Conservation (phyloP, 73 alveolate species). For the Symbiodinium natans region DNA sequence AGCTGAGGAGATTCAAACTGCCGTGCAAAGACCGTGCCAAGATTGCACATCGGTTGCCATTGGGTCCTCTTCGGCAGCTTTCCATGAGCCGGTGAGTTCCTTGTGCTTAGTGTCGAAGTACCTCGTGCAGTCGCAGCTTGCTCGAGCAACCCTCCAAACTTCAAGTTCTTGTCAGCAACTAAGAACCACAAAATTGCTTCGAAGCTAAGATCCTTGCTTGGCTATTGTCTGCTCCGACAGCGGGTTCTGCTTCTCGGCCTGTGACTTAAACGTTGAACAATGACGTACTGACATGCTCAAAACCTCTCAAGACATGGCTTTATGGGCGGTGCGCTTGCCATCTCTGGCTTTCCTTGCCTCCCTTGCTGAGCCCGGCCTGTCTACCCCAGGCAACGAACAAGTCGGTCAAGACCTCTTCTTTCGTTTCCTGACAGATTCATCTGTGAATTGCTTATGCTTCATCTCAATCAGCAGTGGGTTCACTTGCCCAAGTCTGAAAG, state of each 20-base stretch:
- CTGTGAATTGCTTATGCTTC: too few relatives aligned
- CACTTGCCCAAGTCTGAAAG: too few relatives aligned
- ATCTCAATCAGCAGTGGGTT: too few relatives aligned
- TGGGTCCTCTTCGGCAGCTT: constrained; percentile 74
- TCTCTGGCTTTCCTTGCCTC: constrained; percentile 28
- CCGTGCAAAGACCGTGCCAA: not conserved
- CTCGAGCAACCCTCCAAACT: too few relatives aligned
- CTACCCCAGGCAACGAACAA: constrained; percentile 92
- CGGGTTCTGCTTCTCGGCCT: constrained; percentile 84
- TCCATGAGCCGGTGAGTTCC: constrained; percentile 55
- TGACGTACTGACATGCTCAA: too few relatives aligned
- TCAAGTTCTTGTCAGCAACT: too few relatives aligned
- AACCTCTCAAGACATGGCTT: too few relatives aligned
- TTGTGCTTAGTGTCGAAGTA: constrained; percentile 81
- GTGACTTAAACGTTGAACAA: too few relatives aligned
- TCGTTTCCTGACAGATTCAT: constrained; percentile 26
- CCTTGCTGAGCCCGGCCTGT: constrained; percentile 57
- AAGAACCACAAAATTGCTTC: too few relatives aligned
- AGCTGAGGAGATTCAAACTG: too few relatives aligned
- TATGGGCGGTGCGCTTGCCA: too few relatives aligned
- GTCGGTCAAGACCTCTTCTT: constrained; percentile 91
- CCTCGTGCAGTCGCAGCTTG: not conserved
- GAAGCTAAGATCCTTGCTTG: not conserved
- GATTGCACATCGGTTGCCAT: not conserved
- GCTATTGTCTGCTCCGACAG: constrained; percentile 68